These are phyloP conservation scores for Colletotrichum tamarilloi DNA, from an alignment of 2,329 filamentous ascomycete genomes.

Conservation along the genomic window DNA sequence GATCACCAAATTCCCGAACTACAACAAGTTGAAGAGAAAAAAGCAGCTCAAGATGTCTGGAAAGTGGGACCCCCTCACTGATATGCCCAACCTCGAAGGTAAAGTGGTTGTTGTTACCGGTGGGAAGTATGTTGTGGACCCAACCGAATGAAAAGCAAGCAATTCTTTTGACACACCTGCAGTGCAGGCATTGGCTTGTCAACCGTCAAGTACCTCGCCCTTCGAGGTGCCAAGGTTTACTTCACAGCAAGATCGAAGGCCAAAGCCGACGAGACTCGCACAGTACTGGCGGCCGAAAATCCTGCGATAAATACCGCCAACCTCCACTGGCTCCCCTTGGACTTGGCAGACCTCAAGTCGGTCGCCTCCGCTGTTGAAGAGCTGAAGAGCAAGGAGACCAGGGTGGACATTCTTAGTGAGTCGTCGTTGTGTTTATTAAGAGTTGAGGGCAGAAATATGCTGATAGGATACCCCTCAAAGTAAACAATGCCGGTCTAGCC, in stretches of 20 bases:
- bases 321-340: slow-evolving; percentile 39
- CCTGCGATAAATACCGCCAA: slow-evolving; percentile 20
- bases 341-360: slow-evolving; percentile 38
- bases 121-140: slow-evolving; percentile 37
- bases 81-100: slow-evolving; percentile 39
- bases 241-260: slow-evolving; percentile 38
- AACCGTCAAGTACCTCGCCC: slow-evolving; percentile 40
- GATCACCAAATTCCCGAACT: too few species aligned
- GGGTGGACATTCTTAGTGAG: slow-evolving; percentile 43
- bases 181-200: slow-evolving; percentile 41
- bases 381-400: slow-evolving; percentile 37
- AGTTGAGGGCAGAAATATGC: too few species aligned
- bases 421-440: background rate
- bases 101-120: slow-evolving; percentile 43
- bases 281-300: slow-evolving; percentile 24
- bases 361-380: slow-evolving; percentile 37
- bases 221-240: slow-evolving; percentile 43
- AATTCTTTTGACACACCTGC: background rate
- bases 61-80: slow-evolving; percentile 32
- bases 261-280: slow-evolving; percentile 33
- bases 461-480: slow-evolving; percentile 6
- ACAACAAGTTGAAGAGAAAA: background rate
- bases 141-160: background rate
- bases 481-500: slow-evolving; percentile 41
- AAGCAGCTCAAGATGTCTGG: background rate